Base-by-base conservation (phyloP, 352 stramenopile species). In the Pythium scleroteichum region DNA sequence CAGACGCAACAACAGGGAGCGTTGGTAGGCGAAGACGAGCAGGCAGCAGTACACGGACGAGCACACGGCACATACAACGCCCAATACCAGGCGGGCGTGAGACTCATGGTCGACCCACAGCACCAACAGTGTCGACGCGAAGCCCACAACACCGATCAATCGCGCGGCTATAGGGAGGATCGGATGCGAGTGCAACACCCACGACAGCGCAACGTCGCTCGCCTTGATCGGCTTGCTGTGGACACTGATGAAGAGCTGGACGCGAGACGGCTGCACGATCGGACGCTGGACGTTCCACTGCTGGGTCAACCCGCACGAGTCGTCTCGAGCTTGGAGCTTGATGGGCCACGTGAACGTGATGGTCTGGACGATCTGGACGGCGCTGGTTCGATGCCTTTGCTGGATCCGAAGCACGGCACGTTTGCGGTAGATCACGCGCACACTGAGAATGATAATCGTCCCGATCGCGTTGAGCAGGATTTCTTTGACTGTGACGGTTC, bases 401-500 rank as follows among this genome's bases (percentile, higher is more conserved):
- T 59, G 47, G 29, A 13, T 41, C 3, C 47, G 35, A 0, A 58
- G 16, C 1, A 46, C 52, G 0, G 33, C 53, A 22, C 54, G 62
- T 14, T 41, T 23, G 24, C 53, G 62, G 22, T 69, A 69, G 7
- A 58, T 22, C 6, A 64, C 24, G 7, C 62, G 62, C 12, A 53
- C 24, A 2, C 58, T 23, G 5, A 69, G 33, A 0, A 69, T 50
- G 12, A 60, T 9, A 1, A 60, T 57, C 9, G 62, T 69, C 9
- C 45, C 48, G 17, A 61, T 39, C 7, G 53, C 47, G 42, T 69
- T 69, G n/a, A 69, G 39, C 38, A 64, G 40, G 20, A 69, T 52
- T 27, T 69, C 62, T 17, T 53, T 53, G 17, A 56, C 24, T 4
- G 46, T 45, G 10, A 69, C 16, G 2, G 53, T 59, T 2, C 54